A percentile compares a stretch with the other conserved stretches of the same genome.
Evolutionary conservation across 352 stramenopile genomes (phyloP).

Genomic region (Pythium myriotylum): DNA sequence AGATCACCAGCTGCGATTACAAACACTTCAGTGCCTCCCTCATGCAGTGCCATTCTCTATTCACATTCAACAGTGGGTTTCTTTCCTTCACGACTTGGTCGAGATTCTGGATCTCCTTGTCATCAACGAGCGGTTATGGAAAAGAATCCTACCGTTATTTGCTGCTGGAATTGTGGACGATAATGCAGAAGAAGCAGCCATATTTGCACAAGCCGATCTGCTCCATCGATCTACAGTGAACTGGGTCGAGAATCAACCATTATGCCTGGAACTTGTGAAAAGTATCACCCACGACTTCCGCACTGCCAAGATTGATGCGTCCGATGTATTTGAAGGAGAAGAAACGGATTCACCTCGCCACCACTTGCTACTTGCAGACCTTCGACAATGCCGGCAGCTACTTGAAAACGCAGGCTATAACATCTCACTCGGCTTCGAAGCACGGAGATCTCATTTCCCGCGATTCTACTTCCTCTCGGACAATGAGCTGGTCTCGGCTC

Average conservation of each 20-base stretch:
- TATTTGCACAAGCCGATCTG: slow-evolving; percentile 45
- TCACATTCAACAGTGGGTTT: slow-evolving; percentile 50
- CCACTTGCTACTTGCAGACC: slow-evolving; percentile 33
- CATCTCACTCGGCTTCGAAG: slow-evolving; percentile 51
- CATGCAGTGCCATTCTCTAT: slow-evolving; percentile 47
- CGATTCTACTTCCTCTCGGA: slow-evolving; percentile 78
- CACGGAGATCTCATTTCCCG: slow-evolving; percentile 53
- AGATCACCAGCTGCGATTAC: slow-evolving; percentile 59
- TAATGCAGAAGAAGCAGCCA: slow-evolving; percentile 39
- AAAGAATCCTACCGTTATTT: slow-evolving; percentile 52
- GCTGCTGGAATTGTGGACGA: slow-evolving; percentile 49
- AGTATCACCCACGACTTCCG: neutral
- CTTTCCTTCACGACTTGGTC: slow-evolving; percentile 45
- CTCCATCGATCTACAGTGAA: slow-evolving; percentile 40
- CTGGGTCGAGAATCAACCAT: slow-evolving; percentile 31
- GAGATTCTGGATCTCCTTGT: slow-evolving; percentile 44
- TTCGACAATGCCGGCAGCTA: slow-evolving; percentile 41
- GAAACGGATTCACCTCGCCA: neutral
- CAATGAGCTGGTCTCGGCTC: slow-evolving; percentile 46
- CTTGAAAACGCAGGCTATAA: slow-evolving; percentile 48
- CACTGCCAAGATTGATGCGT: neutral
- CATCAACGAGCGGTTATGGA: slow-evolving; percentile 51
- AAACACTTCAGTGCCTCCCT: slow-evolving; percentile 48
- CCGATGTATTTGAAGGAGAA: neutral
- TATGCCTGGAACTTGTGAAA: slow-evolving; percentile 42